These are phyloP conservation scores for Spongiforma sp. DNA, from an alignment of 1,284 basidiomycete species.

Conservation along the genomic window DNA sequence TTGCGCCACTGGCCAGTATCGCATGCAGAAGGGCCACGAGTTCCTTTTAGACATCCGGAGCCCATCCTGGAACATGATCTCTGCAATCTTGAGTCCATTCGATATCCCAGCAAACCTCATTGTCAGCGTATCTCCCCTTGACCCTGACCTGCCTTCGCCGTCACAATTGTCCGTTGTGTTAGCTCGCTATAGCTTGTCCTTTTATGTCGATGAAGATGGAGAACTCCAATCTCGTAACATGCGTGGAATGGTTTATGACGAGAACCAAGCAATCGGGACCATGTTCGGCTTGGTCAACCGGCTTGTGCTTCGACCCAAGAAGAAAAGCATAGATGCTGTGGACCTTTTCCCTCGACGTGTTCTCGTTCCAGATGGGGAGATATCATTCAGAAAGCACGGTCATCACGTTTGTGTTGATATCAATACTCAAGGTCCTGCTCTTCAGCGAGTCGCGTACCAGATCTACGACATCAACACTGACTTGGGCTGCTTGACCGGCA, in stretches of 20 bases:
- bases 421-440: constrained; percentile 11
- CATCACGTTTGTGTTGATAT: constrained; percentile 36
- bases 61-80: constrained; percentile 34
- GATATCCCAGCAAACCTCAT: constrained; percentile 39
- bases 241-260: constrained; percentile 4
- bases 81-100: constrained; percentile 32
- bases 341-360: not conserved
- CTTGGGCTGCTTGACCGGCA: constrained; percentile 44
- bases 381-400: too few relatives aligned
- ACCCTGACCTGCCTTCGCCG: constrained; percentile 11
- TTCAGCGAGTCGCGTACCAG: constrained; percentile 32
- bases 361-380: constrained; percentile 3
- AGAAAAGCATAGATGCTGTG: not conserved
- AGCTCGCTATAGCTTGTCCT: constrained; percentile 46
- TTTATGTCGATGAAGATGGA: constrained; percentile 34
- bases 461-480: constrained; percentile 46
- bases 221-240: constrained; percentile 34
- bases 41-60: not conserved
- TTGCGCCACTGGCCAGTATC: not conserved
- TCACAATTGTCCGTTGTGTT: constrained; percentile 36
- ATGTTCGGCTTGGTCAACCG: constrained; percentile 2
- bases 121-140: constrained; percentile 26
- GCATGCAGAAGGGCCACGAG: not conserved
- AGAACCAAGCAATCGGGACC: constrained; percentile 3
- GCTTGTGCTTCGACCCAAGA: constrained; percentile 4